These are phyloP conservation scores for Alternaria sp. DNA, from an alignment of 2,329 filamentous ascomycete species.

Conservation along the genomic window DNA sequence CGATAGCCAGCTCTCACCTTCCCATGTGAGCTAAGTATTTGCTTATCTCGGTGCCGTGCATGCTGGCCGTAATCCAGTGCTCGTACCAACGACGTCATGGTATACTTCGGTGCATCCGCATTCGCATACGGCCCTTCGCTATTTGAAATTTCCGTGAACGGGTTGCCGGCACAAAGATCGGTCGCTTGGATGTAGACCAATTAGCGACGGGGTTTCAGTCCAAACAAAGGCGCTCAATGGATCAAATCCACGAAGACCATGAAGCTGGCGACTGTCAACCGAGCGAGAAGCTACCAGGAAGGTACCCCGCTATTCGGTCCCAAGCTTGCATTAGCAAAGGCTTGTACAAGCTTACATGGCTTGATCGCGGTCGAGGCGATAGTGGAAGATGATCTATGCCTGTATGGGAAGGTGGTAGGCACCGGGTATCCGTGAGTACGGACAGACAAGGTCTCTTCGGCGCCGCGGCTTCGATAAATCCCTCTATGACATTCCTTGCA, in stretches of 20 bases:
- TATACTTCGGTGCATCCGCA: not conserved
- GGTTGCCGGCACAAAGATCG: not conserved
- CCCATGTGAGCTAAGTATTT: slow-evolving; percentile 15
- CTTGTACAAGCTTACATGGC: slow-evolving; percentile 30
- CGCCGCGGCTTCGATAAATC: slow-evolving; percentile 25
- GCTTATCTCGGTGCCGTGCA: slow-evolving; percentile 4
- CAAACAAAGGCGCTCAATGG: not conserved
- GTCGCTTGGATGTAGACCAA: not conserved
- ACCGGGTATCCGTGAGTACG: not conserved
- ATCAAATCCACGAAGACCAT: not conserved
- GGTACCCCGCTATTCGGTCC: slow-evolving; percentile 5
- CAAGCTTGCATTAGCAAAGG: slow-evolving; percentile 17
- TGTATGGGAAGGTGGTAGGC: slow-evolving; percentile 28
- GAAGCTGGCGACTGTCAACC: not conserved
- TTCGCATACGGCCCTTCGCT: not conserved
- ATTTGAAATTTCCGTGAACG: too few relatives aligned
- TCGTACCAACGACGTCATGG: slow-evolving; percentile 17
- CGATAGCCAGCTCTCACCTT: slow-evolving; percentile 12
- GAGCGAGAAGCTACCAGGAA: not conserved
- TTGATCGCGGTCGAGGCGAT: slow-evolving; percentile 19
- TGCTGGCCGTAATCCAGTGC: slow-evolving; percentile 4
- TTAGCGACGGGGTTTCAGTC: not conserved
- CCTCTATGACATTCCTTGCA: slow-evolving; percentile 10
- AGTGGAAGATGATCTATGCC: slow-evolving; percentile 16
- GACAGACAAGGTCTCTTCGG: slow-evolving; percentile 7